Conservation (phyloP, 78 protist species). For the Dictyostelium purpureum region DNA sequence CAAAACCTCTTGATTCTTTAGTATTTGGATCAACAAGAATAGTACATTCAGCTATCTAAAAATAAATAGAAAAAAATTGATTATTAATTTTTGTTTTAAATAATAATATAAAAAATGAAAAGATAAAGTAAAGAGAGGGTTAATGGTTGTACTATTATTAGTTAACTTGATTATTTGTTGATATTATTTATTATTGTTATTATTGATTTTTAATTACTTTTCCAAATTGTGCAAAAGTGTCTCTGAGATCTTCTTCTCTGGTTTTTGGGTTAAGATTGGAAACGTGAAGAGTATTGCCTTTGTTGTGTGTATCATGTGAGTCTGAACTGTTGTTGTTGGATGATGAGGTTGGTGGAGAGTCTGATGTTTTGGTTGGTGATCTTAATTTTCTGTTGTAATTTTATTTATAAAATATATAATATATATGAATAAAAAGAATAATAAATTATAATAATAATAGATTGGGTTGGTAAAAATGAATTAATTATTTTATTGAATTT, state of each 20-base stretch:
- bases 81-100: neutral
- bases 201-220: conserved; percentile 14
- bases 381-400: conserved; percentile 15
- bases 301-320: neutral
- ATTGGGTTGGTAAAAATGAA: too few species aligned
- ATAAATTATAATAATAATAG: too few species aligned
- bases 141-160: neutral
- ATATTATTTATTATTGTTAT: neutral
- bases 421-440: neutral
- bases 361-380: conserved; percentile 9
- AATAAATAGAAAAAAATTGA: neutral
- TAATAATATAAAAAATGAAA: neutral
- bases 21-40: conserved; percentile 72
- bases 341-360: neutral
- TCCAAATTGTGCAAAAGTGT: conserved; percentile 43
- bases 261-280: conserved; percentile 22
- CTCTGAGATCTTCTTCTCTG: conserved; percentile 51
- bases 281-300: conserved; percentile 49
- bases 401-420: too few species aligned
- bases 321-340: neutral
- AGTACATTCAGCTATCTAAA: conserved; percentile 30
- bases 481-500: too few species aligned
- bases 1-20: conserved; percentile 61
- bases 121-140: neutral
- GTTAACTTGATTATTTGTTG: neutral